phyloP scores from a whole-genome alignment of 2,329 filamentous ascomycete species.

The Diaporthe amygdali region DNA sequence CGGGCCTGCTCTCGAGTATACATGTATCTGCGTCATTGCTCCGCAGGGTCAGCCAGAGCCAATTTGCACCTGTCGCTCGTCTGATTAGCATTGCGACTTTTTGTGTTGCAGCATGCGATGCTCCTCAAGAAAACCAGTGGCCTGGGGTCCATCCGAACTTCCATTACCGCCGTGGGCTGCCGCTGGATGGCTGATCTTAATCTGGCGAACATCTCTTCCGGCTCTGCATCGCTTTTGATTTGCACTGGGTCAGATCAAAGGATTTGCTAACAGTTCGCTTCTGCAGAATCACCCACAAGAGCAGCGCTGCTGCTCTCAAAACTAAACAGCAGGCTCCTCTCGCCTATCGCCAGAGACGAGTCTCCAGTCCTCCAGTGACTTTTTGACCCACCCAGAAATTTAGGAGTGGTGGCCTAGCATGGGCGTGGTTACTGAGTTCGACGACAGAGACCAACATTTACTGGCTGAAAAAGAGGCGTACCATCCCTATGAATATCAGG shows the following conservation, averaged over 20 bases:
- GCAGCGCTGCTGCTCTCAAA: constrained; percentile 27
- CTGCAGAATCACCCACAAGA: neutral
- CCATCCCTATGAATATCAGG: constrained; percentile 83
- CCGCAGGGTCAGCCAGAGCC: neutral
- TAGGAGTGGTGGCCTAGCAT: constrained; percentile 66
- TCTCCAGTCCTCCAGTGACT: constrained; percentile 14
- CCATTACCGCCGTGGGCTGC: neutral
- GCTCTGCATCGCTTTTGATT: neutral
- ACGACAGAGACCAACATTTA: constrained; percentile 69
- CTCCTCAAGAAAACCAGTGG: neutral
- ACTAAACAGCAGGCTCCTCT: constrained; percentile 15
- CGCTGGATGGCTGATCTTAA: neutral
- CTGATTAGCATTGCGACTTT: neutral
- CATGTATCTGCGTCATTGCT: neutral
- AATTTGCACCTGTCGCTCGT: neutral
- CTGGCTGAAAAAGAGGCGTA: constrained; percentile 66
- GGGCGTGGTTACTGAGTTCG: constrained; percentile 69
- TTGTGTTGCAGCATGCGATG: neutral
- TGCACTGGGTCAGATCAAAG: neutral
- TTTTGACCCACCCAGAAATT: constrained; percentile 16
- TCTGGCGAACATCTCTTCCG: neutral
- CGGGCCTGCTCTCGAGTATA: neutral
- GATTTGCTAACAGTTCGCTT: neutral
- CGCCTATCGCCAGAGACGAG: constrained; percentile 9
- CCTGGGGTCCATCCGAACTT: neutral